A percentile compares a stretch with the other conserved stretches of the same genome.
These are phyloP conservation scores for Trichothecium sympodiale DNA, from an alignment of 2,329 filamentous ascomycete genomes.

Conservation along the genomic window DNA sequence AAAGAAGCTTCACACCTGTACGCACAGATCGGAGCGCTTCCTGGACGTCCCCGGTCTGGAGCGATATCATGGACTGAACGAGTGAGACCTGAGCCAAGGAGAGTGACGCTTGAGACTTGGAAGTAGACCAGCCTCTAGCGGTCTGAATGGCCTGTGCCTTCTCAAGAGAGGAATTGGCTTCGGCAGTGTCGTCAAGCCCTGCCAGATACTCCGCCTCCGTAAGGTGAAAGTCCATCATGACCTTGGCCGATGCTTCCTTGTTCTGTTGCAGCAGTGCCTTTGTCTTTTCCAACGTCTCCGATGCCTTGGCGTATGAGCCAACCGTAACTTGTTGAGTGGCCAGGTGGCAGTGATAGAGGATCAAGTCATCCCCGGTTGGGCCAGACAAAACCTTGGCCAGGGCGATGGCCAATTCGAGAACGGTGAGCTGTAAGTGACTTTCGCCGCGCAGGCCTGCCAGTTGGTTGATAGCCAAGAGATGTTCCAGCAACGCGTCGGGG, in stretches of 20 bases:
- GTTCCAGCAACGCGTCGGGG: constrained; percentile 33
- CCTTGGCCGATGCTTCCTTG: constrained; percentile 25
- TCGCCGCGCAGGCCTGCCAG: constrained; percentile 41
- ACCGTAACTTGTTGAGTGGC: constrained; percentile 42
- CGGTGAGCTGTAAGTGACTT: constrained; percentile 29
- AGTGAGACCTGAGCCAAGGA: constrained; percentile 26
- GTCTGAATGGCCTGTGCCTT: constrained; percentile 27
- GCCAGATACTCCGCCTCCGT: constrained; percentile 66
- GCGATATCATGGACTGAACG: constrained; percentile 52
- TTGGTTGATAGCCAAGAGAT: constrained; percentile 39
- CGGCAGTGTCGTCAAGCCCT: constrained; percentile 51
- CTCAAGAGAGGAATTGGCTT: constrained; percentile 32
- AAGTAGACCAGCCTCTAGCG: constrained; percentile 20
- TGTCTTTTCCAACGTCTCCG: constrained; percentile 44
- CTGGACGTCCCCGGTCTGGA: constrained; percentile 49
- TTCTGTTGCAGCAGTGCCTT: constrained; percentile 32
- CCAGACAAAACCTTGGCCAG: constrained; percentile 26
- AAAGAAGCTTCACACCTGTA: constrained; percentile 43
- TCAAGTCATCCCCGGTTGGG: constrained; percentile 24
- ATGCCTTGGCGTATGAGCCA: constrained; percentile 40
- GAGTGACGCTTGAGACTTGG: constrained; percentile 20
- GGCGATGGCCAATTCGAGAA: constrained; percentile 9
- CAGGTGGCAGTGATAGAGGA: constrained; percentile 35
- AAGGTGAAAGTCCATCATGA: constrained; percentile 48
- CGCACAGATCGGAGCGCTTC: constrained; percentile 47